Conservation (phyloP, 768 basidiomycete genomes). For the Fibroporia radiculosa region DNA sequence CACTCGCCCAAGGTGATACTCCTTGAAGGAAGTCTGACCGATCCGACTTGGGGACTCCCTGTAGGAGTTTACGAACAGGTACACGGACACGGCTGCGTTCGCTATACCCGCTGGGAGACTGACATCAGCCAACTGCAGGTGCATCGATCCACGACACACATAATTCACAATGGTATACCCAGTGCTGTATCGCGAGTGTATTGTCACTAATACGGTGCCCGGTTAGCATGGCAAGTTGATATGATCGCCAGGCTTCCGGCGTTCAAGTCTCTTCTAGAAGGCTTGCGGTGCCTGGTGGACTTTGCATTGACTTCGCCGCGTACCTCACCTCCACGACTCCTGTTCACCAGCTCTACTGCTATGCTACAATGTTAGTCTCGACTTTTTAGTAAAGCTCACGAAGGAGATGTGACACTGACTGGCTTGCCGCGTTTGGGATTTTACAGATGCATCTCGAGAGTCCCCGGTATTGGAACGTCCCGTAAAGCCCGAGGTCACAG, state of each 20-base stretch:
- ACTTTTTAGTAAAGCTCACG: conserved; percentile 24
- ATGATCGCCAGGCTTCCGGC: conserved; percentile 26
- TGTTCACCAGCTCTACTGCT: conserved; percentile 10
- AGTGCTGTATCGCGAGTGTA: background rate
- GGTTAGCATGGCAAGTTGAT: conserved; percentile 28
- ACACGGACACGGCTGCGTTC: too few relatives aligned
- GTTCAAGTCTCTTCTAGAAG: conserved; percentile 24
- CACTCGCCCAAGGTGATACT: conserved; percentile 6
- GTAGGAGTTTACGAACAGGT: conserved; percentile 24
- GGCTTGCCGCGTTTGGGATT: background rate
- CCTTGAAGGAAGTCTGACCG: conserved; percentile 6
- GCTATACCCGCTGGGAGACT: too few relatives aligned
- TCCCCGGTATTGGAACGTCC: conserved; percentile 12
- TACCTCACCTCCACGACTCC: conserved; percentile 19
- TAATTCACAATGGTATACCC: conserved; percentile 9
- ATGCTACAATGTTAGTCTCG: conserved; percentile 3
- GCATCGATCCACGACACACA: background rate
- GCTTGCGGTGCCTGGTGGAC: conserved; percentile 27
- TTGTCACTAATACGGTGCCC: background rate
- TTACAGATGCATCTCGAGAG: background rate
- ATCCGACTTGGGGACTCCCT: conserved; percentile 9
- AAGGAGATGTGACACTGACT: conserved; percentile 14
- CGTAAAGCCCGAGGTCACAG: conserved; percentile 9
- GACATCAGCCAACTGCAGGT: conserved; percentile 9
- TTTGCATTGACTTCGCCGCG: conserved; percentile 23